A percentile compares a stretch with the other conserved stretches of the same genome.
phyloP scores from a whole-genome alignment of 345 rosid species.

The Sisymbrium irio region DNA sequence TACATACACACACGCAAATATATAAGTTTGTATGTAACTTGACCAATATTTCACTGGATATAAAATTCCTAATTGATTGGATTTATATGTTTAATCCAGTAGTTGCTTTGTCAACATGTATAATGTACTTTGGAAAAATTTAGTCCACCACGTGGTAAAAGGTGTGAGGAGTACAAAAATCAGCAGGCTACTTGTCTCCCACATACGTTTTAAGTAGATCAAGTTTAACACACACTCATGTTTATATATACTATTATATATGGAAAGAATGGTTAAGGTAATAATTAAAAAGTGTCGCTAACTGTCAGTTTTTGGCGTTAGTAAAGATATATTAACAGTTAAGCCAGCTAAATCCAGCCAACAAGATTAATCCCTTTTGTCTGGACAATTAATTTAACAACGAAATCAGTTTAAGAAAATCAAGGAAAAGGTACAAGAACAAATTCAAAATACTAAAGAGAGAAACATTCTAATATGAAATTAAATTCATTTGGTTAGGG shows the following conservation, averaged over 20 bases:
- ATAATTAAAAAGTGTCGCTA: constrained; percentile 8
- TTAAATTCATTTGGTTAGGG: neutral
- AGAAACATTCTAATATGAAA: neutral
- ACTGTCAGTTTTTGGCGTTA: constrained; percentile 40
- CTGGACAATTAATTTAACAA: constrained; percentile 21
- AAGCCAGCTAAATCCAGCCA: constrained; percentile 65
- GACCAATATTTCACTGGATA: neutral
- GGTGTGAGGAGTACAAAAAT: neutral
- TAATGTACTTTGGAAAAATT: neutral
- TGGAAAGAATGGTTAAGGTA: neutral
- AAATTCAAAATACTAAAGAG: neutral
- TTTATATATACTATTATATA: neutral
- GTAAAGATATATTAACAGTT: constrained; percentile 38
- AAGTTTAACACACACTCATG: constrained; percentile 17
- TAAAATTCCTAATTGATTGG: neutral
- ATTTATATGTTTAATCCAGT: neutral
- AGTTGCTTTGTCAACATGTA: neutral
- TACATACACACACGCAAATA: neutral
- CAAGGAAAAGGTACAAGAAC: no score
- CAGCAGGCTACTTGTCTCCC: constrained; percentile 16
- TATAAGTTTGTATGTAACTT: neutral
- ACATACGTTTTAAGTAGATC: constrained; percentile 13
- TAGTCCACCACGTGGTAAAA: constrained; percentile 16
- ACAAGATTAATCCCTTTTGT: constrained; percentile 35
- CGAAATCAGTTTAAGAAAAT: neutral